Evolutionary conservation across 768 basidiomycete species (phyloP).

Genomic region (Leccinum boreale): DNA sequence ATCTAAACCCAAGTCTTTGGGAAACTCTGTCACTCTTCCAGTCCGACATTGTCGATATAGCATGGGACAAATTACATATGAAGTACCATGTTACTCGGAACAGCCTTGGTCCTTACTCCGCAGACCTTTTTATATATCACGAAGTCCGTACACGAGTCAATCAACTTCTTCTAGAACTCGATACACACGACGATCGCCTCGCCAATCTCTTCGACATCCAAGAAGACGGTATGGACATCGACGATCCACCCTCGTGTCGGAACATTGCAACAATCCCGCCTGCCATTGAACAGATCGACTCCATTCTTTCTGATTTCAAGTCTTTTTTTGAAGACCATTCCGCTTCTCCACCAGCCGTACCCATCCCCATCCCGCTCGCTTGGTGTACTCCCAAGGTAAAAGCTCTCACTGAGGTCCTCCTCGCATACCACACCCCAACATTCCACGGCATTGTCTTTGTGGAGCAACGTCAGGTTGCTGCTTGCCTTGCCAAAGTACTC

Average conservation of each 20-base stretch:
- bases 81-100: slow-evolving; percentile 59
- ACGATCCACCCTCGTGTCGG: slow-evolving; percentile 16
- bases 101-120: slow-evolving; percentile 71
- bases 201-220: slow-evolving; percentile 13
- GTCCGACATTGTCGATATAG: slow-evolving; percentile 40
- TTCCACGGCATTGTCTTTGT: slow-evolving; percentile 89
- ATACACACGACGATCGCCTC: slow-evolving; percentile 16
- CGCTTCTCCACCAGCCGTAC: slow-evolving; percentile 28
- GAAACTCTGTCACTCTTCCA: slow-evolving; percentile 42
- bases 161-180: slow-evolving; percentile 35
- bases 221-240: slow-evolving; percentile 29
- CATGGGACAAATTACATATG: slow-evolving; percentile 57
- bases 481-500: slow-evolving; percentile 63
- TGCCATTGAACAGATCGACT: slow-evolving; percentile 46
- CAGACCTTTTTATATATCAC: slow-evolving; percentile 65
- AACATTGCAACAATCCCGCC: slow-evolving; percentile 30
- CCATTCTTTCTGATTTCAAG: slow-evolving; percentile 45
- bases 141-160: slow-evolving; percentile 54
- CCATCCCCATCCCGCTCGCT: slow-evolving; percentile 43
- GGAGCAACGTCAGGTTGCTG: slow-evolving; percentile 78
- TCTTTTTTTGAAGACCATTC: slow-evolving; percentile 35
- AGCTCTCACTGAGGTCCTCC: slow-evolving; percentile 58
- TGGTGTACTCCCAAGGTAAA: slow-evolving; percentile 77
- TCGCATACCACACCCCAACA: slow-evolving; percentile 45
- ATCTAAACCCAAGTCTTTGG: slow-evolving; percentile 56